phyloP scores from a whole-genome alignment of 495 filamentous ascomycete genomes.

The Trichoderma parareesei region DNA sequence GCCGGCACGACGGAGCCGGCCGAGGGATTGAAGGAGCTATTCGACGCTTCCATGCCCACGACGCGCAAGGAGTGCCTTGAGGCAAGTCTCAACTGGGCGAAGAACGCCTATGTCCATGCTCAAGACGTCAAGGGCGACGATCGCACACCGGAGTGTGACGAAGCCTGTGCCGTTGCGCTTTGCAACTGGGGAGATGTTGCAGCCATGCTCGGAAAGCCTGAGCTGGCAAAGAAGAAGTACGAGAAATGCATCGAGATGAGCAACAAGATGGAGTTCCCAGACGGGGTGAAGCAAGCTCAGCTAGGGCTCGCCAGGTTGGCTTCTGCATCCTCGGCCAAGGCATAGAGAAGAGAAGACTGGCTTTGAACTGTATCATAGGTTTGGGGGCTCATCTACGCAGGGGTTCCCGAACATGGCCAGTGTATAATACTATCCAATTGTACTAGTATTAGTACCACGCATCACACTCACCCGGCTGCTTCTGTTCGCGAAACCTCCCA shows the following conservation, averaged over 20 bases:
- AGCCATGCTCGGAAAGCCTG: constrained; percentile 53
- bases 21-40: constrained; percentile 6
- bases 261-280: constrained; percentile 52
- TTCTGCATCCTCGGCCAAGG: neutral
- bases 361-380: neutral
- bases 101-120: constrained; percentile 59
- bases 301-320: constrained; percentile 46
- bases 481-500: too few relatives aligned
- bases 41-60: constrained; percentile 7
- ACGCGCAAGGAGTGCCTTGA: constrained; percentile 33
- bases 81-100: constrained; percentile 63
- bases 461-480: too few relatives aligned
- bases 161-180: constrained; percentile 75
- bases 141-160: constrained; percentile 74
- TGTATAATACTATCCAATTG: too few relatives aligned
- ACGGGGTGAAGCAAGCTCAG: constrained; percentile 54
- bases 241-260: constrained; percentile 56
- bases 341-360: neutral
- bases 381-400: too few relatives aligned
- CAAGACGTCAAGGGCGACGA: constrained; percentile 36
- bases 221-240: constrained; percentile 56
- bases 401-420: too few relatives aligned
- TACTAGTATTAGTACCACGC: too few relatives aligned
- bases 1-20: neutral
- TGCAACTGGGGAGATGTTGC: constrained; percentile 82